A percentile compares a stretch with the other conserved stretches of the same genome.
Conservation (phyloP, 2,329 filamentous ascomycete species). For the Aurifilum marmelostoma region DNA sequence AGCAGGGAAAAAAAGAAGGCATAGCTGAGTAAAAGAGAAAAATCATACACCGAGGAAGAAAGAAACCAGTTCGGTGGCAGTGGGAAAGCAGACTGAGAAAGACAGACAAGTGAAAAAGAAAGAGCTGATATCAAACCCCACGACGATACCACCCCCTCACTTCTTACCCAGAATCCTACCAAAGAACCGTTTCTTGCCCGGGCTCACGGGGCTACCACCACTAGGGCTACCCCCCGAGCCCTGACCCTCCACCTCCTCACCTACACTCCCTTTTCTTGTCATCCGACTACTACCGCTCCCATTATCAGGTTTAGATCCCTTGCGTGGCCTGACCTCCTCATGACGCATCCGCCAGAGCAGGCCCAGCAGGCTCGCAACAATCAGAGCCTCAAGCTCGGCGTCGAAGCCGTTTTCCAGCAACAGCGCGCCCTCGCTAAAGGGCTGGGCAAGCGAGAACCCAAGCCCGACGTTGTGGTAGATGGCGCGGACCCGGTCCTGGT, state of each 20-base stretch:
- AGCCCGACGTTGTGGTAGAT: conserved; percentile 30
- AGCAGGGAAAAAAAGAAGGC: background rate
- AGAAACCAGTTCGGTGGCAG: too few species aligned
- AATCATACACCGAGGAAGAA: too few species aligned
- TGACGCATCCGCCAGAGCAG: conserved; percentile 24
- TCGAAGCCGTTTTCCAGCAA: conserved; percentile 18
- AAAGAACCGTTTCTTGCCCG: conserved; percentile 19
- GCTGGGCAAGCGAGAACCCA: conserved; percentile 26
- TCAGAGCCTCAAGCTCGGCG: conserved; percentile 25
- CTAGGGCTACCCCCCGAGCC: background rate
- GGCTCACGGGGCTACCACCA: background rate
- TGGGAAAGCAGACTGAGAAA: background rate
- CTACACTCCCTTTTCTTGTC: conserved; percentile 12
- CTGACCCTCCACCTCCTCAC: conserved; percentile 9
- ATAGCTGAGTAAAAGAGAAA: too few species aligned
- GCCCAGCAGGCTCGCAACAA: conserved; percentile 27
- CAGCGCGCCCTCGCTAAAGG: conserved; percentile 26
- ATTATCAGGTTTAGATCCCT: conserved; percentile 14
- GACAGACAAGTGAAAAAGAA: too few species aligned
- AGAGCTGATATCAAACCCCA: too few species aligned
- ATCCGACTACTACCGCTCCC: background rate
- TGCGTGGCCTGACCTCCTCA: conserved; percentile 22
- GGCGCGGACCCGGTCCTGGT: conserved; percentile 22
- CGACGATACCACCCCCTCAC: background rate
- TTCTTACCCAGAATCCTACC: conserved; percentile 27